Evolutionary conservation across 2,329 filamentous ascomycete species (phyloP), one percentile per base, ranked within the genome.

Genomic region (Diaporthe caulivora): DNA sequence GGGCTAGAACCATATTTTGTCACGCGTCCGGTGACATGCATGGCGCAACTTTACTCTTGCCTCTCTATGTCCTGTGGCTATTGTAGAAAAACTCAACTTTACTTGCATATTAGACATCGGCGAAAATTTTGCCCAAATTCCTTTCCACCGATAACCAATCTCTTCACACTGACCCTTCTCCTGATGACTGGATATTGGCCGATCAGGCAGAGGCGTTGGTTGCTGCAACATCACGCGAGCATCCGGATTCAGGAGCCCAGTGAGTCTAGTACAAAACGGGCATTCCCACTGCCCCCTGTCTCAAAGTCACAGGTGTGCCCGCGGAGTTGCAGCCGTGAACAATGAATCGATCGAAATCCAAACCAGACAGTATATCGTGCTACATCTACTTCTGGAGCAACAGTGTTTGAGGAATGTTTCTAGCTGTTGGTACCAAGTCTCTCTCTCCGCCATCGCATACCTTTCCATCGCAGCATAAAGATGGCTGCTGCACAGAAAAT

Each of bases 251-350:
- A 53, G 62, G 62, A 31, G 62, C 47, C n/a, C 62, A 40, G 31
- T 67, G 62, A 40, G 31, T 53, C 26, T 67, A 47, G 37, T 26
- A 29, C n/a, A 67, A 53, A 40, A 40, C 13, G 15, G 17, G 15
- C 44, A 18, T 26, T 67, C 18, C 44, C 62, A 53, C 62, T 67
- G 62, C 47, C 62, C 62, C 62, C 47, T 37, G 51, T 60, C 26
- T 40, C n/a, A 15, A 53, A 29, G 13, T 17, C 62, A 67, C 62
- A 26, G 47, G n/a, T 29, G 53, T 15, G 13, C 17, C 21, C 26
- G 13, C 17, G 17, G 34, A 7, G 21, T 17, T 9, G 26, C 62
- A 40, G 29, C 29, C 17, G 24, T 21, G 37, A 40, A 31, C 24
- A 44, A 31, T 24, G 47, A 47, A 24, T 3, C 29, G n/a, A 2